phyloP scores from a whole-genome alignment of 805 yeast genomes.

The Candida broadrunensis region DNA sequence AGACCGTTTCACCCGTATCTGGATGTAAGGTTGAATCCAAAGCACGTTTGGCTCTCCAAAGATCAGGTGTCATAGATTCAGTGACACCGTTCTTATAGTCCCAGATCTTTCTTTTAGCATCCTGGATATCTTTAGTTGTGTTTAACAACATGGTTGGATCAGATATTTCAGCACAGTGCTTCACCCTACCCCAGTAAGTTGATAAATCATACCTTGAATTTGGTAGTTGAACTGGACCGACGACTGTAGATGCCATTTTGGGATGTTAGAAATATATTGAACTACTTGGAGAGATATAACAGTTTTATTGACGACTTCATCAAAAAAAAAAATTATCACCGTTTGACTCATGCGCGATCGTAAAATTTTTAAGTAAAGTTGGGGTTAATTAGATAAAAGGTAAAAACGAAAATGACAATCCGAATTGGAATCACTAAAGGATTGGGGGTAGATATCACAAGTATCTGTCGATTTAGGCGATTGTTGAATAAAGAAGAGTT shows the following conservation, averaged over 20 bases:
- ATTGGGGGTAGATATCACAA: conserved; percentile 58
- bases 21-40: conserved; percentile 95
- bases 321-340: too few species aligned
- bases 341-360: too few species aligned
- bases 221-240: conserved; percentile 80
- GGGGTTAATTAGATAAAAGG: too few species aligned
- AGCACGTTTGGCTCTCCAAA: conserved; percentile 86
- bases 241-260: conserved; percentile 86
- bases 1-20: conserved; percentile 90
- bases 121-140: conserved; percentile 57
- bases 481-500: conserved; percentile 34
- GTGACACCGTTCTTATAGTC: conserved; percentile 70
- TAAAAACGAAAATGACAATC: neutral
- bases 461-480: conserved; percentile 41
- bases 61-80: conserved; percentile 65
- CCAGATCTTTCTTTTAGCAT: conserved; percentile 64
- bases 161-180: conserved; percentile 88
- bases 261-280: too few species aligned
- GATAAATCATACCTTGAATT: conserved; percentile 73
- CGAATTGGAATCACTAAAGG: conserved; percentile 27
- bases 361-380: too few species aligned
- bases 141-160: conserved; percentile 89
- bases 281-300: too few species aligned
- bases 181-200: conserved; percentile 91
- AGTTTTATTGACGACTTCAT: too few species aligned